A percentile compares a stretch with the other conserved stretches of the same genome.
Evolutionary conservation across 2,329 filamentous ascomycete genomes (phyloP).

Genomic region (Ophiostoma populinum): DNA sequence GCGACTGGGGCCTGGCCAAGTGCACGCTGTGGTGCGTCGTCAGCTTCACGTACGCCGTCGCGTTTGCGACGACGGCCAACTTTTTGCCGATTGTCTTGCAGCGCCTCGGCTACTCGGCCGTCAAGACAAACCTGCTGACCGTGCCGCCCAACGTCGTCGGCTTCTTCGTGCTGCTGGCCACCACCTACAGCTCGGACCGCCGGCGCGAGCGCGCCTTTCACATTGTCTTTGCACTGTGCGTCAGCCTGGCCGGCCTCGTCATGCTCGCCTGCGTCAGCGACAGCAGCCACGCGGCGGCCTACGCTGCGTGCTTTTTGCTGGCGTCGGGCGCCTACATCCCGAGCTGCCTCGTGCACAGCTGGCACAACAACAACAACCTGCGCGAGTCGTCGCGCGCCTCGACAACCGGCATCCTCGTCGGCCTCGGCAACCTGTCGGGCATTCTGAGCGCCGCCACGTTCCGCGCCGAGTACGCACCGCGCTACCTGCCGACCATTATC

Average conservation of each 20-base stretch:
- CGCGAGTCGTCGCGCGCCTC: slow-evolving; percentile 12
- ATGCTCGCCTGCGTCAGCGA: slow-evolving; percentile 8
- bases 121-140: slow-evolving; percentile 12
- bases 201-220: slow-evolving; percentile 11
- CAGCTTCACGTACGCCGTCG: slow-evolving; percentile 9
- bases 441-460: slow-evolving; percentile 10
- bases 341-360: slow-evolving; percentile 10
- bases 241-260: slow-evolving; percentile 6
- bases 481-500: slow-evolving; percentile 4
- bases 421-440: slow-evolving; percentile 13
- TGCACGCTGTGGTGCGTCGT: slow-evolving; percentile 8
- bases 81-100: slow-evolving; percentile 11
- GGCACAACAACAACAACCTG: slow-evolving; percentile 13
- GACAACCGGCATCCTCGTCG: slow-evolving; percentile 11
- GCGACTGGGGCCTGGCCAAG: neutral
- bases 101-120: slow-evolving; percentile 10
- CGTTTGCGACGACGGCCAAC: slow-evolving; percentile 9
- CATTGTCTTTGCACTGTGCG: slow-evolving; percentile 6
- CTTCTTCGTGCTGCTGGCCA: slow-evolving; percentile 8
- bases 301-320: slow-evolving; percentile 9
- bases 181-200: slow-evolving; percentile 11
- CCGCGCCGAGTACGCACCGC: slow-evolving; percentile 10
- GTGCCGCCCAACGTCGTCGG: slow-evolving; percentile 11
- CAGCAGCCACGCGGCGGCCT: slow-evolving; percentile 10
- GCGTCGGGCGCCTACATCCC: slow-evolving; percentile 10